Evolutionary conservation across 2,329 filamentous ascomycete species (phyloP).

Genomic region (Alternaria alternata): DNA sequence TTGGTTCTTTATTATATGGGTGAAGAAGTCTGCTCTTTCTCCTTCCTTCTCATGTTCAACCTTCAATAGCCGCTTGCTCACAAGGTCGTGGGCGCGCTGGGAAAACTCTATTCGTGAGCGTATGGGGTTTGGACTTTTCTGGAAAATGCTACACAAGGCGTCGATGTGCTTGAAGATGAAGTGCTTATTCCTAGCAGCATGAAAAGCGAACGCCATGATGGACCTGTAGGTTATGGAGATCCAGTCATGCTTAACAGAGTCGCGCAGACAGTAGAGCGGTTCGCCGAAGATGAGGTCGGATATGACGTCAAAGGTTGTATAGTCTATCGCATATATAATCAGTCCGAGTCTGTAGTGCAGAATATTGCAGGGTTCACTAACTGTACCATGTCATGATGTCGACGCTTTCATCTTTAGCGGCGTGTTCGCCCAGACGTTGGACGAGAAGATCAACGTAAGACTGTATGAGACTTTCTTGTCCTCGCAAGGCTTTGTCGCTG

Average conservation of each 20-base stretch:
- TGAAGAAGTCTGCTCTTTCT: conserved; percentile 38
- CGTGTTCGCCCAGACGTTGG: conserved; percentile 38
- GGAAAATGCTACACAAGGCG: conserved; percentile 17
- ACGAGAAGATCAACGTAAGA: conserved; percentile 52
- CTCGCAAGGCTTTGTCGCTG: conserved; percentile 52
- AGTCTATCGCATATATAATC: not conserved
- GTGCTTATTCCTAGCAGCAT: conserved; percentile 27
- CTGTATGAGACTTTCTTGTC: conserved; percentile 53
- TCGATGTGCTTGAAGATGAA: conserved; percentile 30
- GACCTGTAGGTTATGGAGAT: conserved; percentile 29
- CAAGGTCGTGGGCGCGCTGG: conserved; percentile 21
- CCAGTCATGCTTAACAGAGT: conserved; percentile 41
- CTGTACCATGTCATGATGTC: conserved; percentile 45
- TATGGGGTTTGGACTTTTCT: conserved; percentile 7
- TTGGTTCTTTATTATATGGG: conserved; percentile 34
- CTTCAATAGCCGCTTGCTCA: conserved; percentile 25
- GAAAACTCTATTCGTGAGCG: conserved; percentile 29
- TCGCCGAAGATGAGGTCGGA: conserved; percentile 44
- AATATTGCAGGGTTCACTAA: not conserved
- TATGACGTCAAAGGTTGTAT: conserved; percentile 36
- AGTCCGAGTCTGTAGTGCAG: conserved; percentile 16
- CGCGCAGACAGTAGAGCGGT: conserved; percentile 41
- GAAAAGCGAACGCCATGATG: conserved; percentile 19
- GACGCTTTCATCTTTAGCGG: conserved; percentile 14
- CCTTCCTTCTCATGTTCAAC: conserved; percentile 16